Percentiles rank a stretch among this genome's conserved stretches.
These are phyloP conservation scores for Filobasidium uniguttulatum DNA, from an alignment of 1,284 basidiomycete species.

Conservation along the genomic window DNA sequence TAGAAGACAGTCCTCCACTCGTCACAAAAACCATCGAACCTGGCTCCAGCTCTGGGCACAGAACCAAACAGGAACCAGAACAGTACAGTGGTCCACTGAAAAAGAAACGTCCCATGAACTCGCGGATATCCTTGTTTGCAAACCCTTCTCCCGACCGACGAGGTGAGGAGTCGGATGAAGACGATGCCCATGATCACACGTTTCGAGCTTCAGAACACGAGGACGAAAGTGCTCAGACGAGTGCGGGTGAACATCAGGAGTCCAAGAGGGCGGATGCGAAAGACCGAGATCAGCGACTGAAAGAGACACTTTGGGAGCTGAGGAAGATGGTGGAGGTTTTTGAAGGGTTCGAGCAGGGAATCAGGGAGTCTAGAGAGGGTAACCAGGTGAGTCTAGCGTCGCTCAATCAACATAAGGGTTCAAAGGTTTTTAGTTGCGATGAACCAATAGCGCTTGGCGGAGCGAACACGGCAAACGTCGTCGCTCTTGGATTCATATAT, in stretches of 20 bases:
- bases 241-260: not conserved
- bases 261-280: not conserved
- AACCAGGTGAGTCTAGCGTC: slow-evolving; percentile 26
- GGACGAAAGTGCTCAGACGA: not conserved
- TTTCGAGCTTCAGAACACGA: not conserved
- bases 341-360: slow-evolving; percentile 27
- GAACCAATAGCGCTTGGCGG: slow-evolving; percentile 26
- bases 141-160: not conserved
- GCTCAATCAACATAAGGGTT: not conserved
- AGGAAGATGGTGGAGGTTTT: slow-evolving; percentile 33
- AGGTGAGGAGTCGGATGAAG: not conserved
- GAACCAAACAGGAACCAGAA: not conserved
- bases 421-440: not conserved
- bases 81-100: no score
- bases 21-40: not conserved
- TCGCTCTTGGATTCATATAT: slow-evolving; percentile 32
- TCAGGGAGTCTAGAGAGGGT: slow-evolving; percentile 28
- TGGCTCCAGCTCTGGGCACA: not conserved
- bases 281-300: slow-evolving; percentile 21
- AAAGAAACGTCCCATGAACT: not conserved
- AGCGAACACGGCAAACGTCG: slow-evolving; percentile 27
- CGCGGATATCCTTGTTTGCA: not conserved
- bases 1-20: not conserved
- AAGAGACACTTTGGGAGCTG: slow-evolving; percentile 31
- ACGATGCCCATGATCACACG: not conserved